Base-by-base conservation (phyloP, 2,329 filamentous ascomycete species). In the Paecilomyces variotii region DNA sequence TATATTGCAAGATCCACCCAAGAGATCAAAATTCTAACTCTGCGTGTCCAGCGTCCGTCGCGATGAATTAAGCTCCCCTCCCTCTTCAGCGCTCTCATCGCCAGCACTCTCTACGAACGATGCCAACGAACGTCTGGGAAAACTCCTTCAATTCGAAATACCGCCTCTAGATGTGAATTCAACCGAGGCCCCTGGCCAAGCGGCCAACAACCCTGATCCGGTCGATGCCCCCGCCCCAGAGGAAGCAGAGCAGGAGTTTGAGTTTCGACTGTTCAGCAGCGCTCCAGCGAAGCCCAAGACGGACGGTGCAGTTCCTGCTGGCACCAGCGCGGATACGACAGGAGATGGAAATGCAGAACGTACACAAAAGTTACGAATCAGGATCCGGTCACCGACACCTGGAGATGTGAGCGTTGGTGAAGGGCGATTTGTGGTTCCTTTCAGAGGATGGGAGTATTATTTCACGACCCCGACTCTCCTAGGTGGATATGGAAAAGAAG, bases 391-490 rank as follows among this genome's bases (percentile, higher is more conserved):
- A 9, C 75, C 74, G 9, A 68, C 74, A 1, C 75, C 74, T 2
- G 65, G 63, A 0, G 63, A 70, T 3, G 61, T 56, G 3, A 65
- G 60, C 5, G 19, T 55, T 7, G 64, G 53, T 7, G 72, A 76
- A 28, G 74, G 74, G 2, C 63, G 72, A 25, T 74, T 77, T 25
- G 64, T 75, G 56, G 72, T 73, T 54, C 70, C 75, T 2, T 76
- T 72, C 57, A 73, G 75, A 2, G 72, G 74, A 26, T 77, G 74
- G 74, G 64, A 70, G 27, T 75, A 76, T 59, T 77, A 77, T 57
- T 74, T 76, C 58, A 70, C 75, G 3, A 66, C 69, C 9, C 74
- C 74, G 25, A 65, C 60, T 10, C 60, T 69, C 45, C 60, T 71
- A 12, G 65, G 65, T 6, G 65, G 62, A 10, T 28, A 59, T 11